Evolutionary conservation across 768 basidiomycete genomes (phyloP), one percentile per base, ranked within the genome.

Genomic region (Lactarius vividus): DNA sequence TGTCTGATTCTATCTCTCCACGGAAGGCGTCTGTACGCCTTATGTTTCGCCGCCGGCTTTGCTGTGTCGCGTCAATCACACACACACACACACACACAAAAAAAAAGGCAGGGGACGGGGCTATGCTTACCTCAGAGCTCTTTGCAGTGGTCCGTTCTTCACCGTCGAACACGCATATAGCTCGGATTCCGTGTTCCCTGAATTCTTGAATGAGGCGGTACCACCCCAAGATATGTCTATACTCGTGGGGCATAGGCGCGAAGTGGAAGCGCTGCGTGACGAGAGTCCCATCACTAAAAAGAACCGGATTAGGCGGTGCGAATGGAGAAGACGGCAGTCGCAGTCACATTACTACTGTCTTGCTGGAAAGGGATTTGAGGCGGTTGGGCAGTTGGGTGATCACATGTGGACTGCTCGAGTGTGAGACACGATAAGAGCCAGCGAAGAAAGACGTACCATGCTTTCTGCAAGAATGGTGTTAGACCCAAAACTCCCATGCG

Each of bases 211-310:
- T 77, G 39, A 93, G 80, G 40, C 83, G 81, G 72, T 89, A 88
- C 92, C 92, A 94, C 23, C 90, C 88, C 4, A 91, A 76, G 26
- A 94, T 80, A 74, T 94, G 92, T 35, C 88, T 83, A 70, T 86
- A 80, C 0, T 77, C 78, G 72, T 91, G 86, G 1, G 87, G 85
- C 59, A 81, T 76, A 16, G 82, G 86, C 0, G 87, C 82, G 74
- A 87, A 94, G 72, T 93, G 89, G 54, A 93, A 81, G 28, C 92
- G 84, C 72, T 92, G 91, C 0, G 92, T 94, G 72, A 94, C 82
- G 63, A 94, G 86, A 8, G 92, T 94, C 55, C 87, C 92, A 81
- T 94, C 92, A 53, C 92, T 94, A 71, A 58, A 11, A 15, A 26
- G 61, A 49, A 65, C 35, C 63, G 67, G 66, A 46, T 56, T 58